A percentile compares a stretch with the other conserved stretches of the same genome.
Conservation (phyloP, 352 stramenopile species). For the Lagenidium sp. region DNA sequence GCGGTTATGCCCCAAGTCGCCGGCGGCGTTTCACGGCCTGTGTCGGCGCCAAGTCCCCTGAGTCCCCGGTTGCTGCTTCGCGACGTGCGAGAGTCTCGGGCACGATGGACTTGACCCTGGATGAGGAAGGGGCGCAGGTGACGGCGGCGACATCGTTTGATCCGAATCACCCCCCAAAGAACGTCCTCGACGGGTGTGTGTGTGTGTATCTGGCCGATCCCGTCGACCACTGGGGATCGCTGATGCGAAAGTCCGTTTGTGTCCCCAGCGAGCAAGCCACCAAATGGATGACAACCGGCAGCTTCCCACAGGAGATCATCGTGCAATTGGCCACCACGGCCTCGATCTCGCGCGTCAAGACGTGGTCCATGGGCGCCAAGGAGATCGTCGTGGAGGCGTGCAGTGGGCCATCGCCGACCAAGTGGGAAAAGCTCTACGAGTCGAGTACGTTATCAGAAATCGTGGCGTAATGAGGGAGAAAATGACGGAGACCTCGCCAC, state of each 20-base stretch:
- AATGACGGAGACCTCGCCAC: neutral
- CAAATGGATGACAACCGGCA: constrained; percentile 79
- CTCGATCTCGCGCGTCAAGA: constrained; percentile 70
- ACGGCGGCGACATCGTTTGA: constrained; percentile 74
- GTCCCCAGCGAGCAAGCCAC: constrained; percentile 48
- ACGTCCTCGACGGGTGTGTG: constrained; percentile 70
- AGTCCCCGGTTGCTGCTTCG: too few species aligned
- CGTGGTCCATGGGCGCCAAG: constrained; percentile 71
- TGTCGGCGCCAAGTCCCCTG: too few species aligned
- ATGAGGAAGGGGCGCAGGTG: constrained; percentile 77
- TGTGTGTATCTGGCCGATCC: neutral
- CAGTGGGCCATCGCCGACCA: constrained; percentile 52
- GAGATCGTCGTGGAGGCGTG: constrained; percentile 63
- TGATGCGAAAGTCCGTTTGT: neutral
- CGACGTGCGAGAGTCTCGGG: too few species aligned
- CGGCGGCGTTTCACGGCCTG: too few species aligned
- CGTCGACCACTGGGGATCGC: neutral
- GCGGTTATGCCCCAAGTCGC: too few species aligned
- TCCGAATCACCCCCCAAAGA: constrained; percentile 49
- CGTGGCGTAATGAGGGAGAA: neutral
- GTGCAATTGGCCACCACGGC: constrained; percentile 71
- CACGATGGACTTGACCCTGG: constrained; percentile 71
- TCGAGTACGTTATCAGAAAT: too few species aligned
- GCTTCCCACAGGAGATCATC: constrained; percentile 75
- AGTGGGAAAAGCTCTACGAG: constrained; percentile 77